A percentile compares a stretch with the other conserved stretches of the same genome.
Conservation (phyloP, 2,329 filamentous ascomycete genomes). For the Rugonectria rugulosa region DNA sequence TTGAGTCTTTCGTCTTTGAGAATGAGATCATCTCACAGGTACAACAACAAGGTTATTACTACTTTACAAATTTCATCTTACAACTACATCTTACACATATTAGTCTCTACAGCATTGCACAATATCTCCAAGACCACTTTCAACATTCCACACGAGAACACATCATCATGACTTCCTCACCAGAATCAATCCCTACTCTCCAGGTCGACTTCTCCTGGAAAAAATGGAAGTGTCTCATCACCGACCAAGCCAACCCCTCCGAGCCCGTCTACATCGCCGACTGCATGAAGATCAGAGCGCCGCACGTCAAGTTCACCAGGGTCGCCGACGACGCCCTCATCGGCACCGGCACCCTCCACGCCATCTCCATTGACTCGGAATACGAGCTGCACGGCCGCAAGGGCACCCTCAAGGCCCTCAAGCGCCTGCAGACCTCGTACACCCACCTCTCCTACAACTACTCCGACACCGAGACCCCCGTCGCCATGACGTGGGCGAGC, state of each 20-base stretch:
- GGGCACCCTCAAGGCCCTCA: constrained; percentile 31
- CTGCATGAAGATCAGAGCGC: constrained; percentile 20
- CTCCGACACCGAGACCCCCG: constrained; percentile 16
- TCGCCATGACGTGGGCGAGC: constrained; percentile 33
- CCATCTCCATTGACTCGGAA: constrained; percentile 30
- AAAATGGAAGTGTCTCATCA: constrained; percentile 22
- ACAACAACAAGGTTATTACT: too few species aligned
- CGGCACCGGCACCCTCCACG: constrained; percentile 27
- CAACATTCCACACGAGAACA: neutral
- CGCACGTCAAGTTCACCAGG: constrained; percentile 25
- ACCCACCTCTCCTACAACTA: constrained; percentile 32
- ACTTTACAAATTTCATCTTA: too few species aligned
- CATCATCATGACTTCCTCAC: neutral
- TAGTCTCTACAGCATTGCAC: too few species aligned
- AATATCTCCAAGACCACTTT: neutral
- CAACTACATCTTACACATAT: too few species aligned
- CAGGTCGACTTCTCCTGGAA: constrained; percentile 31
- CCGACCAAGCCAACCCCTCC: constrained; percentile 4
- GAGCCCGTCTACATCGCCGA: constrained; percentile 27
- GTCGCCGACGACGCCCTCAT: constrained; percentile 1
- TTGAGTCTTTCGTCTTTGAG: too few species aligned
- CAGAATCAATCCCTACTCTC: constrained; percentile 3
- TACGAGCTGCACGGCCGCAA: constrained; percentile 32
- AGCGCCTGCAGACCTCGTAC: constrained; percentile 30
- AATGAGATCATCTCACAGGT: too few species aligned